Percentiles rank a stretch among this genome's conserved stretches.
phyloP scores from a whole-genome alignment of 805 yeast species.

The Teunomyces panamensis region DNA sequence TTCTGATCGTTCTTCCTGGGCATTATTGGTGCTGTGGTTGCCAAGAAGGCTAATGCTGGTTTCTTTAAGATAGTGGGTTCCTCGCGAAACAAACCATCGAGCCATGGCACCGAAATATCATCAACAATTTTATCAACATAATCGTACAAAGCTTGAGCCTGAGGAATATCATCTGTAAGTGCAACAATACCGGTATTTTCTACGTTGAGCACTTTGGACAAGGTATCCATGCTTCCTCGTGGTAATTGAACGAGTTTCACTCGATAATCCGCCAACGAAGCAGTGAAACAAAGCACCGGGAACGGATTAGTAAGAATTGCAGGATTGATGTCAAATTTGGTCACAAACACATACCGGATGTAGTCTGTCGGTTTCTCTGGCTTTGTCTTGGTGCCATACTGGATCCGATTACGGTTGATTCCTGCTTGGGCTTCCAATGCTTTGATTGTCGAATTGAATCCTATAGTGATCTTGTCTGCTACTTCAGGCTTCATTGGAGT shows the following conservation, averaged over 20 bases:
- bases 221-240: conserved; percentile 29
- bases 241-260: conserved; percentile 65
- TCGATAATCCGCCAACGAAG: conserved; percentile 30
- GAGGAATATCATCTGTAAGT: conserved; percentile 23
- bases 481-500: conserved; percentile 23
- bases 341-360: conserved; percentile 51
- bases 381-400: conserved; percentile 3
- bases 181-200: conserved; percentile 34
- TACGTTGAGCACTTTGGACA: conserved; percentile 29
- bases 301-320: conserved; percentile 51
- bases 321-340: conserved; percentile 55
- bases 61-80: conserved; percentile 17
- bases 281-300: conserved; percentile 52
- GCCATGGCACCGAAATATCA: conserved; percentile 47
- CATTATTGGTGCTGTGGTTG: conserved; percentile 46
- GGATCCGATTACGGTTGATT: conserved; percentile 12
- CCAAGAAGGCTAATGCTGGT: conserved; percentile 41
- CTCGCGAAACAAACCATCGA: conserved; percentile 27
- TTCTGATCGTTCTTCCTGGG: conserved; percentile 20
- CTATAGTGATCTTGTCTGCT: conserved; percentile 30
- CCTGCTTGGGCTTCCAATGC: conserved; percentile 44
- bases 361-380: conserved; percentile 5
- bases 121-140: conserved; percentile 27
- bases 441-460: conserved; percentile 56
- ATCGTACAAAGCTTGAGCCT: conserved; percentile 27